These are phyloP conservation scores for Begonia fuchsioides DNA, from an alignment of 306 rosid genomes.

Conservation along the genomic window DNA sequence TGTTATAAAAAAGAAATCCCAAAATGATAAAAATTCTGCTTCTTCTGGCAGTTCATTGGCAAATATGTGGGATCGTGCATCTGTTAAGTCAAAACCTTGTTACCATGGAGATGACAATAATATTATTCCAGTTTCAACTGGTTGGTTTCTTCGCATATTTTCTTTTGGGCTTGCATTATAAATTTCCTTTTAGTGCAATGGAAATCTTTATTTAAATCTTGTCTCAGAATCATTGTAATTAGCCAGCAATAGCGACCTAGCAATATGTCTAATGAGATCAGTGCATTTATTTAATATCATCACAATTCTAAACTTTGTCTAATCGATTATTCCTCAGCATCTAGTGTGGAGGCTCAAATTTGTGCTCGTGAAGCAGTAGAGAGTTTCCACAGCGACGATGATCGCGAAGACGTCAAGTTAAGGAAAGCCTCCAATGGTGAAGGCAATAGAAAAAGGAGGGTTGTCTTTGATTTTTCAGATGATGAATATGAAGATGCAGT, in stretches of 20 bases:
- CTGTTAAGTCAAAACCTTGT: constrained; percentile 51
- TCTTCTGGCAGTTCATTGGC: constrained; percentile 61
- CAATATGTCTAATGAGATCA: too few species aligned
- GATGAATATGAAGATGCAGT: constrained; percentile 73
- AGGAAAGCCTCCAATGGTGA: constrained; percentile 53
- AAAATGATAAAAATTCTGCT: constrained; percentile 44
- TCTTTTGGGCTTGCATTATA: background rate
- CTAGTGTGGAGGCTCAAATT: constrained; percentile 49
- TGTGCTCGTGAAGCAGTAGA: constrained; percentile 38
- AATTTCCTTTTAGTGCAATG: background rate
- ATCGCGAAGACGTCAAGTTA: constrained; percentile 31
- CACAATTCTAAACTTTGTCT: background rate
- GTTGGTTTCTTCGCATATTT: constrained; percentile 25
- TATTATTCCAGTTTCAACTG: constrained; percentile 25
- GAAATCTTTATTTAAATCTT: constrained; percentile 2
- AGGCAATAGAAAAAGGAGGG: constrained; percentile 58
- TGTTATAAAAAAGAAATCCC: constrained; percentile 47
- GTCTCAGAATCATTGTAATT: background rate
- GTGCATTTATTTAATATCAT: too few species aligned
- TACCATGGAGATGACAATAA: constrained; percentile 24
- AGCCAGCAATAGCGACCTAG: too few species aligned
- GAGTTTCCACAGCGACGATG: constrained; percentile 49
- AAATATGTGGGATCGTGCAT: constrained; percentile 65
- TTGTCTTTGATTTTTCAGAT: constrained; percentile 75
- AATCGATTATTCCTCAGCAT: constrained; percentile 16